phyloP scores from a whole-genome alignment of 805 yeast genomes.

The Kluyveromyces nonfermentans region DNA sequence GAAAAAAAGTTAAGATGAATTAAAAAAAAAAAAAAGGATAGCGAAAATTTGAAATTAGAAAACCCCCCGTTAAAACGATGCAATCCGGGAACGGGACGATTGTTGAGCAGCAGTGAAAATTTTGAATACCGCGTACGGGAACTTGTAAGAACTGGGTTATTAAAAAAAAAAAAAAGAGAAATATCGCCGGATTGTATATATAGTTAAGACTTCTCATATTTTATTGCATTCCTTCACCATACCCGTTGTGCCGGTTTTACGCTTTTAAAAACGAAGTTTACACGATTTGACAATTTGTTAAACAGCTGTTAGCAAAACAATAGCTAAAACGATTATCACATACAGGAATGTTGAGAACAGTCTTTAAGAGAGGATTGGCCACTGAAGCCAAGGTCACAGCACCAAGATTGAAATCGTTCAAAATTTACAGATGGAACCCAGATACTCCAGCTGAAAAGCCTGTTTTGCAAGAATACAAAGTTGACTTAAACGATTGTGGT shows the following conservation, averaged over 20 bases:
- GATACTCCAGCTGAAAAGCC: conserved; percentile 94
- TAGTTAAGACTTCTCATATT: not conserved
- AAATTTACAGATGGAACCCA: conserved; percentile 97
- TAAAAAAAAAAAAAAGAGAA: not conserved
- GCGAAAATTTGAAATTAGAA: not conserved
- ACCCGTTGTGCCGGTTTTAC: not conserved
- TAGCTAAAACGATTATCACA: not conserved
- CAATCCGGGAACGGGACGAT: not conserved
- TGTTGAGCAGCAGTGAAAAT: not conserved
- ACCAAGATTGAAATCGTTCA: conserved; percentile 69
- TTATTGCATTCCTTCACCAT: not conserved
- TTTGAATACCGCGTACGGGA: not conserved
- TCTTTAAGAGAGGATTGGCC: conserved; percentile 19
- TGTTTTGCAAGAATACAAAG: conserved; percentile 66
- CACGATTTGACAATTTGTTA: not conserved
- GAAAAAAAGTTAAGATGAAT: not conserved
- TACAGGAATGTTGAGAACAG: conserved; percentile 3
- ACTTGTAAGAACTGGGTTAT: not conserved
- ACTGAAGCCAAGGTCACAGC: conserved; percentile 43
- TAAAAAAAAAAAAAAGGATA: not conserved
- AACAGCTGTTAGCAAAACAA: not conserved
- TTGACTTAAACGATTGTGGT: conserved; percentile 87
- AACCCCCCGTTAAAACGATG: not conserved
- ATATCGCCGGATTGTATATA: not conserved
- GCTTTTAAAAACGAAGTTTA: conserved; percentile 4